phyloP scores from a whole-genome alignment of 2,329 filamentous ascomycete genomes.

The Phoma herbarum region DNA sequence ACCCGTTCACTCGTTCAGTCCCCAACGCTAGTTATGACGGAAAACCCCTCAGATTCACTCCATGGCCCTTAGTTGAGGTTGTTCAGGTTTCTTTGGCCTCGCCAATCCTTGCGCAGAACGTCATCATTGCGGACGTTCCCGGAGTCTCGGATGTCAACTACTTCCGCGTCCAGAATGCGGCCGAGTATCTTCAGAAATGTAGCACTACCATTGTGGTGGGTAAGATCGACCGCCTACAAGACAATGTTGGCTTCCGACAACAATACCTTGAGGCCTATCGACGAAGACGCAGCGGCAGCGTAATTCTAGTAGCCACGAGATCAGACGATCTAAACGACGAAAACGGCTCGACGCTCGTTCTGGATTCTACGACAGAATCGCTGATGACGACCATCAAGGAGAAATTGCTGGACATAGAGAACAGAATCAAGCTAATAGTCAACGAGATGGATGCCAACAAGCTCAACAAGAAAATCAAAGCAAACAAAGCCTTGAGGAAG shows the following conservation, averaged over 20 bases:
- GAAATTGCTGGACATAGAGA: neutral
- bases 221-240: slow-evolving; percentile 26
- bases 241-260: slow-evolving; percentile 21
- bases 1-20: slow-evolving; percentile 24
- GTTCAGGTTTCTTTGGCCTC: slow-evolving; percentile 24
- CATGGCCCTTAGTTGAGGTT: slow-evolving; percentile 36
- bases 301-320: slow-evolving; percentile 24
- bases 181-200: slow-evolving; percentile 26
- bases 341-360: neutral
- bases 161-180: slow-evolving; percentile 20
- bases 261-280: slow-evolving; percentile 26
- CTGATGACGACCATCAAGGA: neutral
- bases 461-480: neutral
- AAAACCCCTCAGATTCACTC: slow-evolving; percentile 24
- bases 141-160: slow-evolving; percentile 28
- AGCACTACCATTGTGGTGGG: slow-evolving; percentile 33
- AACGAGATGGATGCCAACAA: neutral
- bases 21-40: slow-evolving; percentile 19
- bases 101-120: slow-evolving; percentile 16
- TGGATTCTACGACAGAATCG: neutral
- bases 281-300: slow-evolving; percentile 22
- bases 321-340: slow-evolving; percentile 28
- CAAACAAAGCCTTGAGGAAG: neutral
- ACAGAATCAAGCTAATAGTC: neutral
- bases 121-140: slow-evolving; percentile 31